Conservation (phyloP, 2,329 filamentous ascomycete genomes). For the Talaromyces sp. region DNA sequence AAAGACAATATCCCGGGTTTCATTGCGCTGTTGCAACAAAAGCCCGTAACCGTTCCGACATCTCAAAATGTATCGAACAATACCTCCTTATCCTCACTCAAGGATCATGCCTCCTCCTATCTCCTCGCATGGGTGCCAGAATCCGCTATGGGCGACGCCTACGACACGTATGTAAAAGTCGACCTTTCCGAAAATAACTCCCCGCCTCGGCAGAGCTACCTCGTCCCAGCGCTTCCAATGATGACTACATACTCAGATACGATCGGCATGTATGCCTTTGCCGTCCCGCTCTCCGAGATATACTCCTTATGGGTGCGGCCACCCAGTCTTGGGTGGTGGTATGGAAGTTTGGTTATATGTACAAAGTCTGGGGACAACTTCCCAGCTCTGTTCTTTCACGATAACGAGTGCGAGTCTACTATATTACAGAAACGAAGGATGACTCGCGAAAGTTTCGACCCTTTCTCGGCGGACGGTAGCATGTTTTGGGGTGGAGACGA, state of each 20-base stretch:
- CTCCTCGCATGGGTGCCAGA: constrained; percentile 94
- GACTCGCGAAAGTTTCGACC: constrained; percentile 81
- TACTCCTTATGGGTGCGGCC: constrained; percentile 88
- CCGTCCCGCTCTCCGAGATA: constrained; percentile 82
- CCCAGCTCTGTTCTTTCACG: constrained; percentile 94
- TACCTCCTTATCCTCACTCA: constrained; percentile 42
- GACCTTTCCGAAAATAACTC: constrained; percentile 80
- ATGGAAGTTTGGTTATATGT: constrained; percentile 92
- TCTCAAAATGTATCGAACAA: constrained; percentile 37
- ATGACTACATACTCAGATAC: constrained; percentile 72
- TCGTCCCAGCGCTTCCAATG: constrained; percentile 88
- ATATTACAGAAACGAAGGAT: constrained; percentile 89
- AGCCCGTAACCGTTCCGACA: constrained; percentile 48
- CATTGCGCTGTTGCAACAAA: constrained; percentile 89
- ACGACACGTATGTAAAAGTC: constrained; percentile 91
- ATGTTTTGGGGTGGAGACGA: constrained; percentile 99
- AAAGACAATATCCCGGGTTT: constrained; percentile 97
- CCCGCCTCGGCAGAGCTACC: constrained; percentile 79
- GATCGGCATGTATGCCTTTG: constrained; percentile 82
- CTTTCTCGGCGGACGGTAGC: constrained; percentile 73
- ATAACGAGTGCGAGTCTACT: constrained; percentile 93
- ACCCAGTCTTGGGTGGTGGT: constrained; percentile 97
- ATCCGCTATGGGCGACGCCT: constrained; percentile 77
- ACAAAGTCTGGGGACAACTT: constrained; percentile 87
- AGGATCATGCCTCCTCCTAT: constrained; percentile 64